These are phyloP conservation scores for Exidia glandulosa DNA, from an alignment of 768 basidiomycete genomes.

Conservation along the genomic window DNA sequence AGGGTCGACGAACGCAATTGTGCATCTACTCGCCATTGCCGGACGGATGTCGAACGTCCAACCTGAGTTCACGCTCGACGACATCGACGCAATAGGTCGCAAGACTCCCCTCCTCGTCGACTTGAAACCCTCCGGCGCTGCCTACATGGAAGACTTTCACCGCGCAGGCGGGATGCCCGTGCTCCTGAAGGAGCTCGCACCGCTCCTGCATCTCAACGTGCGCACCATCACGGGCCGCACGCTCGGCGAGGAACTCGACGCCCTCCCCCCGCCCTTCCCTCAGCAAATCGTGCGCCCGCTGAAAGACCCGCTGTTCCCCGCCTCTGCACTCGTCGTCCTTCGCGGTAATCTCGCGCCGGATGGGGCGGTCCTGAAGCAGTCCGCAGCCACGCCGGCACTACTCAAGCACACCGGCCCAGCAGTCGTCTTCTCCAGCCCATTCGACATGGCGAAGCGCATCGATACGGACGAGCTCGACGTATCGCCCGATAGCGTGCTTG, in stretches of 20 bases:
- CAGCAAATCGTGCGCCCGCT: conserved; percentile 7
- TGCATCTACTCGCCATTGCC: conserved; percentile 11
- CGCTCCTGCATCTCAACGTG: conserved; percentile 8
- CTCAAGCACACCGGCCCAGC: conserved; percentile 10
- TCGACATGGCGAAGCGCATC: conserved; percentile 11
- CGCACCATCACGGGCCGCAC: conserved; percentile 10
- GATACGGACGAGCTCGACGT: conserved; percentile 12
- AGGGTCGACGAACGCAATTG: conserved; percentile 11
- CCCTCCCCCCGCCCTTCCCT: conserved; percentile 5
- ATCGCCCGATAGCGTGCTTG: conserved; percentile 8
- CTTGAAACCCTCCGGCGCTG: conserved; percentile 8
- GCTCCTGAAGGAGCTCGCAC: conserved; percentile 2
- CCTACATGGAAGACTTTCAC: conserved; percentile 12
- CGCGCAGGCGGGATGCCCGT: conserved; percentile 10
- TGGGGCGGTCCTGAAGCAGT: conserved; percentile 9
- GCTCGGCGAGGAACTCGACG: conserved; percentile 7
- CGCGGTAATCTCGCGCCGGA: conserved; percentile 9
- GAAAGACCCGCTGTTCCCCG: conserved; percentile 7
- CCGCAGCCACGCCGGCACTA: conserved; percentile 5
- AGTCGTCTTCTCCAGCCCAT: conserved; percentile 12
- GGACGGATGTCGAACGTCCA: conserved; percentile 5
- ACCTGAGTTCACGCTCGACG: conserved; percentile 3
- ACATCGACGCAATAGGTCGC: conserved; percentile 8
- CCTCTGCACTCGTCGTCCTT: conserved; percentile 7
- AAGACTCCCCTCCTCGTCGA: conserved; percentile 11